Evolutionary conservation across 1,284 basidiomycete species (phyloP).

Genomic region (Singerocomus inundabilis): DNA sequence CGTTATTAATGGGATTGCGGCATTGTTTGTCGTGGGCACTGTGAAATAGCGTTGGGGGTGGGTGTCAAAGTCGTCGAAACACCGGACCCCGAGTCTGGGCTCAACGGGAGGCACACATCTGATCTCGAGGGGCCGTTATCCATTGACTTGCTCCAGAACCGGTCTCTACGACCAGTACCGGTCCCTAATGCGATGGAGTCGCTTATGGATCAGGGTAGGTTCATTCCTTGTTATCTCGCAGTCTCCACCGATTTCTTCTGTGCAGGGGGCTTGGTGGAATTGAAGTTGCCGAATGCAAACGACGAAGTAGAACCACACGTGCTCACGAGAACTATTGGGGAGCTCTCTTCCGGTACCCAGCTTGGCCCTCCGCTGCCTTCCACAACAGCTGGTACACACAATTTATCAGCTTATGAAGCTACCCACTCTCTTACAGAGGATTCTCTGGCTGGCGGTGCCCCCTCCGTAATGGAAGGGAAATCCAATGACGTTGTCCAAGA

Average conservation of each 20-base stretch:
- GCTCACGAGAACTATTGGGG: slow-evolving; percentile 46
- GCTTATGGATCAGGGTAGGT: slow-evolving; percentile 68
- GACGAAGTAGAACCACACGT: slow-evolving; percentile 41
- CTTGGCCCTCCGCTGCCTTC: slow-evolving; percentile 38
- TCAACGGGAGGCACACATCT: slow-evolving; percentile 23
- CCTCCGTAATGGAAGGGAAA: slow-evolving; percentile 11
- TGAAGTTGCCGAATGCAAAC: slow-evolving; percentile 43
- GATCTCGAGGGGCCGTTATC: slow-evolving; percentile 30
- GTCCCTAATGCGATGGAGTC: slow-evolving; percentile 55
- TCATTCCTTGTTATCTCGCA: background rate
- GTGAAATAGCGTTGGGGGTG: slow-evolving; percentile 29
- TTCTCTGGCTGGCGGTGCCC: slow-evolving; percentile 1
- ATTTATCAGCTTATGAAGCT: background rate
- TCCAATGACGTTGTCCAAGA: slow-evolving; percentile 3
- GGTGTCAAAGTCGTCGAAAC: slow-evolving; percentile 30
- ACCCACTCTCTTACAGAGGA: background rate
- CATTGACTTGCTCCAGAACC: slow-evolving; percentile 22
- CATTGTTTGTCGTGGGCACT: slow-evolving; percentile 8
- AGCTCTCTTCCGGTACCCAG: slow-evolving; percentile 47
- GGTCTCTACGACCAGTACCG: slow-evolving; percentile 20
- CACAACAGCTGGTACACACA: slow-evolving; percentile 6
- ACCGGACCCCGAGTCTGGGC: slow-evolving; percentile 27
- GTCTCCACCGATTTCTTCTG: background rate
- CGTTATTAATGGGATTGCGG: slow-evolving; percentile 12
- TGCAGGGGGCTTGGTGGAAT: slow-evolving; percentile 60